These are phyloP conservation scores for Hyphopichia khmerensis DNA, from an alignment of 1,139 yeast species.

Conservation along the genomic window DNA sequence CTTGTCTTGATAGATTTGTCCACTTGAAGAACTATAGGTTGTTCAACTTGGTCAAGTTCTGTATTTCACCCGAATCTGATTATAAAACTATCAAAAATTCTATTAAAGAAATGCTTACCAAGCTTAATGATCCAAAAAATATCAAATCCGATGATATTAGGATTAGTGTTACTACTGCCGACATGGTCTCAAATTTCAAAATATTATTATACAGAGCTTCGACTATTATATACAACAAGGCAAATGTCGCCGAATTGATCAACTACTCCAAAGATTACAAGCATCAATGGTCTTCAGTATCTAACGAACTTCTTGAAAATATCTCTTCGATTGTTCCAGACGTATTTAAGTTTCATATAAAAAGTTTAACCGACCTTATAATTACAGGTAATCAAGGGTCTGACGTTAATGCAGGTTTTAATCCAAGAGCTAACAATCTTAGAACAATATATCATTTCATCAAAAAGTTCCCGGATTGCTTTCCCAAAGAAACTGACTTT, in stretches of 20 bases:
- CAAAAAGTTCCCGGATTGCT: slow-evolving; percentile 43
- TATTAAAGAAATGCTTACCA: slow-evolving; percentile 57
- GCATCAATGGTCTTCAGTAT: slow-evolving; percentile 29
- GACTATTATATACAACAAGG: slow-evolving; percentile 60
- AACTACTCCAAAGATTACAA: slow-evolving; percentile 39
- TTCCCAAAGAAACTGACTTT: slow-evolving; percentile 37
- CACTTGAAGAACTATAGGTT: slow-evolving; percentile 57
- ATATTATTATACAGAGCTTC: slow-evolving; percentile 63
- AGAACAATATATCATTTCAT: slow-evolving; percentile 64
- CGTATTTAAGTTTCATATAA: slow-evolving; percentile 60
- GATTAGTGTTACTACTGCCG: slow-evolving; percentile 41
- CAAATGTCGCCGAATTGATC: slow-evolving; percentile 58
- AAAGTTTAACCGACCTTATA: slow-evolving; percentile 46
- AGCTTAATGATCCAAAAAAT: slow-evolving; percentile 52
- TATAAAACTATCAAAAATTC: slow-evolving; percentile 59
- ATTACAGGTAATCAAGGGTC: slow-evolving; percentile 11
- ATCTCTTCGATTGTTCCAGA: slow-evolving; percentile 65
- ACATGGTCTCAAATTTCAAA: slow-evolving; percentile 52
- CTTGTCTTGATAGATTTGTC: slow-evolving; percentile 52
- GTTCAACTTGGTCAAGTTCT: slow-evolving; percentile 52
- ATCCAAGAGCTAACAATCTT: slow-evolving; percentile 27
- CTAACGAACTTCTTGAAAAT: slow-evolving; percentile 57
- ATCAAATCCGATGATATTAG: slow-evolving; percentile 40
- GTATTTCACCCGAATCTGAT: slow-evolving; percentile 59
- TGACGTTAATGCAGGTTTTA: slow-evolving; percentile 3